Conservation (phyloP, 83 land plant genomes). For the Picea mariana region DNA sequence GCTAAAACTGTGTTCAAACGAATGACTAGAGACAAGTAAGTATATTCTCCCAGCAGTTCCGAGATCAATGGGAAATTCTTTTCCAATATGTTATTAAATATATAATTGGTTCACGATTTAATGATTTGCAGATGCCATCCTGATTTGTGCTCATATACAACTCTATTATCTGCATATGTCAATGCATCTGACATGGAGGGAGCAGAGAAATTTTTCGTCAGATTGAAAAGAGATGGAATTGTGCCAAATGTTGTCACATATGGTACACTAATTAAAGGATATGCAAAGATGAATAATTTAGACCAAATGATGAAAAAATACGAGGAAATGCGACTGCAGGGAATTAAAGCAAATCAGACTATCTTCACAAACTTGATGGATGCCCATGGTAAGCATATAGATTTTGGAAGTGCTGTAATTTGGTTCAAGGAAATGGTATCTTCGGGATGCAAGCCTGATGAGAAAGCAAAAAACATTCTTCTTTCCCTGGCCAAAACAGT, state of each 20-base stretch:
- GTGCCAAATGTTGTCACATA: constrained; percentile 82
- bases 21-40: constrained; percentile 83
- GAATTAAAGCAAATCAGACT: constrained; percentile 64
- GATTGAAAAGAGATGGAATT: constrained; percentile 70
- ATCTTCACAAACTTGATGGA: constrained; percentile 78
- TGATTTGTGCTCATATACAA: constrained; percentile 78
- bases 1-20: constrained; percentile 82
- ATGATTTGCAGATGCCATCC: constrained; percentile 65
- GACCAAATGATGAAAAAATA: constrained; percentile 66
- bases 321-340: constrained; percentile 54
- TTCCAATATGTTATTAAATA: not conserved
- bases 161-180: constrained; percentile 81
- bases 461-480: constrained; percentile 70
- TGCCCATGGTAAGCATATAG: constrained; percentile 65
- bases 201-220: constrained; percentile 70
- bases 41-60: not conserved
- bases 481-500: constrained; percentile 53
- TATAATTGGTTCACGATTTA: not conserved
- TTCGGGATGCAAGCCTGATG: constrained; percentile 66
- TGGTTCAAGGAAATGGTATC: constrained; percentile 87
- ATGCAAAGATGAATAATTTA: constrained; percentile 65
- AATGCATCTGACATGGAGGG: constrained; percentile 84
- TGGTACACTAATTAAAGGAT: constrained; percentile 85
- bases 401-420: constrained; percentile 69
- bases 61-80: not conserved